phyloP scores from a whole-genome alignment of 1,284 basidiomycete species.

The Melampsora larici-populina region DNA sequence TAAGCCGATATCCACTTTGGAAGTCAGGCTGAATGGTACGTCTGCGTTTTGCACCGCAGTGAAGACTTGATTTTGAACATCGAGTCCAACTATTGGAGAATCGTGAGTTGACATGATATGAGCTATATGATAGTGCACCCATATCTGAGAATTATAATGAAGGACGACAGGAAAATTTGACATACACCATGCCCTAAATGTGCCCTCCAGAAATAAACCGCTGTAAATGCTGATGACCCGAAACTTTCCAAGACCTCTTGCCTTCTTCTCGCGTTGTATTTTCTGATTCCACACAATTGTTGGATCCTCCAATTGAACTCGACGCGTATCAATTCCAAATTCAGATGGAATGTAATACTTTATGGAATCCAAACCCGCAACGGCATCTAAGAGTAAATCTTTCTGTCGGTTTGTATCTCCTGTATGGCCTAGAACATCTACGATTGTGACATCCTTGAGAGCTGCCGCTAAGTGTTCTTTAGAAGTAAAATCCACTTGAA shows the following conservation, averaged over 20 bases:
- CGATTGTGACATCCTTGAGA: not conserved
- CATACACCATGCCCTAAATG: not conserved
- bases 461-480: not conserved
- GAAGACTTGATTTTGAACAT: not conserved
- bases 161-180: not conserved
- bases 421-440: not conserved
- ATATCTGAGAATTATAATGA: too few species aligned
- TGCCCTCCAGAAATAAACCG: not conserved
- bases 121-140: not conserved
- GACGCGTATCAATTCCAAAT: not conserved
- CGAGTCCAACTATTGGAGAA: not conserved
- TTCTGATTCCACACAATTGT: not conserved
- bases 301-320: not conserved
- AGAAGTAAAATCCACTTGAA: not conserved
- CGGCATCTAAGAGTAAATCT: not conserved
- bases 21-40: not conserved
- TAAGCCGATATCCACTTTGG: not conserved
- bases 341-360: slow-evolving; percentile 1
- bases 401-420: not conserved
- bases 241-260: not conserved
- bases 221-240: not conserved
- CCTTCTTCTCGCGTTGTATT: not conserved
- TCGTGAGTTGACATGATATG: not conserved
- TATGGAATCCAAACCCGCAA: not conserved
- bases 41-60: not conserved